Base-by-base conservation (phyloP, 2,329 filamentous ascomycete genomes). In the Hymenotorrendiella dingleyae region DNA sequence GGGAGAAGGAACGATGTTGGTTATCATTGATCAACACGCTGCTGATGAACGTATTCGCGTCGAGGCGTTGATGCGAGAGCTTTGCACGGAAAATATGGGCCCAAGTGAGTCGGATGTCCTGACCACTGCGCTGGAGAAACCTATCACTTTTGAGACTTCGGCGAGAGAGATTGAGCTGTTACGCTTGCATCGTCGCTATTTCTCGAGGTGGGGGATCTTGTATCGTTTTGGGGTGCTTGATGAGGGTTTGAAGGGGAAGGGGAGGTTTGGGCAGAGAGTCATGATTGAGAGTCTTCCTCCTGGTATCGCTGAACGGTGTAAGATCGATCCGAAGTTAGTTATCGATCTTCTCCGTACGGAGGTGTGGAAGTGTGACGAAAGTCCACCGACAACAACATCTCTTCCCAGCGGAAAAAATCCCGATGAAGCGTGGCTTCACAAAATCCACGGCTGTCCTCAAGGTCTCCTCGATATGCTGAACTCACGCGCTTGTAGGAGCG, bases 21-120 rank as follows among this genome's bases (percentile, higher is more conserved):
- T 94, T 0, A 69, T 96, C 28, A 70, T 96, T 28, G 93, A 98
- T 57, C 93, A 98, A 58, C 93, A 98, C 60, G 93, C 93, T 1
- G 93, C 90, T 3, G 91, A 96, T 60, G 93, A 98, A 66, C 76
- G 93, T 34, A 80, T 85, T 49, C 80, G 82, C 1, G 75, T 97
- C 1, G 93, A 98, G 59, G 60, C 63, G 0, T 70, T 98, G 1
- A 79, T 94, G 60, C 48, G 58, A 19, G 71, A 78, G 2, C 64
- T 85, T 23, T 79, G 72, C 53, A 48, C 6, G 10, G 19, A 24
- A 3, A 19, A 30, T 11, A n/a, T 9, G 3, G 20, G 20, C 17
- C 2, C 12, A 20, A 14, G 21, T 10, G 29, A 17, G 28, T 47
- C 45, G 11, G 16, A 62, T 62, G 35, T 59, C 1, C 48, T 54